These are phyloP conservation scores for Silene coronaria DNA, from an alignment of 179 eudicot species.

Conservation along the genomic window DNA sequence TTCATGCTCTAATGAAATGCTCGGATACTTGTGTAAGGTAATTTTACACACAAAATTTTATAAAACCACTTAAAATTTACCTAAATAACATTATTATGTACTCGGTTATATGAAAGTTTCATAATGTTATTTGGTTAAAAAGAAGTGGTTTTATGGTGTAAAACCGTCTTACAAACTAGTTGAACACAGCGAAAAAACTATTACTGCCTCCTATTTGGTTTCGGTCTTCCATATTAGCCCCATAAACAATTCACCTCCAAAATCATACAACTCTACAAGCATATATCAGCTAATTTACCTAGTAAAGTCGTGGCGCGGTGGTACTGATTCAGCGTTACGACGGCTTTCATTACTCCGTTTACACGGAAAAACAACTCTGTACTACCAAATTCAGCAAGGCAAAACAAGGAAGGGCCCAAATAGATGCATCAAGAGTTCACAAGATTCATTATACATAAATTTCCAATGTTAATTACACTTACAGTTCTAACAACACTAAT, in stretches of 20 bases:
- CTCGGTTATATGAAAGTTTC: no score
- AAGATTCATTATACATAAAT: constrained; percentile 3
- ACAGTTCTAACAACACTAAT: neutral
- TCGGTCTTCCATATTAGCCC: no score
- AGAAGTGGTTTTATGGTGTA: no score
- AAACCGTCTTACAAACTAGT: no score
- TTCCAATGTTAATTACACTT: constrained; percentile 13
- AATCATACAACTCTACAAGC: neutral
- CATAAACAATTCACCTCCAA: no score
- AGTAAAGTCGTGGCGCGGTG: neutral
- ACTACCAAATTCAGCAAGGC: no score
- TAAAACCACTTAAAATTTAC: no score
- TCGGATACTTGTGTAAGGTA: no score
- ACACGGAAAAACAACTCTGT: neutral
- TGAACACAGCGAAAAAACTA: neutral
- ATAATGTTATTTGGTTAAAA: no score
- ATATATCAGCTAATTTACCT: neutral
- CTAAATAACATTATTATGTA: no score
- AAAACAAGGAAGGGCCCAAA: neutral
- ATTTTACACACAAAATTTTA: no score
- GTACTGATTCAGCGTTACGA: no score
- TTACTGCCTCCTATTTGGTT: neutral
- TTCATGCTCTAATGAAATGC: neutral
- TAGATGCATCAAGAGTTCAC: neutral
- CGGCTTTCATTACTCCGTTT: neutral